Percentiles rank a stretch among this genome's conserved stretches.
These are phyloP conservation scores for Biscogniauxia marginata DNA, from an alignment of 2,329 filamentous ascomycete species.

Conservation along the genomic window DNA sequence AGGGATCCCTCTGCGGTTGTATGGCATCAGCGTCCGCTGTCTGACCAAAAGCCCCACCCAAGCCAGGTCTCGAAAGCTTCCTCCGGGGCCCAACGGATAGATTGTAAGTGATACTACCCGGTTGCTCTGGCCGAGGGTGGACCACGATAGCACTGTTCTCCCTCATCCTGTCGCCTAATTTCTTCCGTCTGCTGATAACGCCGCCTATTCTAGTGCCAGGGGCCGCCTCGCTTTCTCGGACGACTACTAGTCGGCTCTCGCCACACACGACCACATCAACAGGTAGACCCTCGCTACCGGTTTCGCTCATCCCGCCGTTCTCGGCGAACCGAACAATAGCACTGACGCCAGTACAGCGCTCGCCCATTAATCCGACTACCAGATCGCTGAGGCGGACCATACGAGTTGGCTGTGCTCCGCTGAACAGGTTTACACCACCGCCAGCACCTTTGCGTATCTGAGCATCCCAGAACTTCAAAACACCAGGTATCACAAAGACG, in stretches of 20 bases:
- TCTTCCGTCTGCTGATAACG: slow-evolving; percentile 32
- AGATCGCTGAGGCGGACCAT: slow-evolving; percentile 57
- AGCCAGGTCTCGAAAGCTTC: slow-evolving; percentile 21
- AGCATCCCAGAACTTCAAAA: slow-evolving; percentile 59
- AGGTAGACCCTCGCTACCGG: slow-evolving; percentile 40
- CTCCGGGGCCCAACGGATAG: slow-evolving; percentile 38
- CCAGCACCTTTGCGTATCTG: slow-evolving; percentile 51
- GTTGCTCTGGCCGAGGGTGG: slow-evolving; percentile 45
- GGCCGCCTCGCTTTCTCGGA: slow-evolving; percentile 52
- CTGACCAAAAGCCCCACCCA: slow-evolving; percentile 13
- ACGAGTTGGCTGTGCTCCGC: slow-evolving; percentile 51
- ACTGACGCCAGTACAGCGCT: slow-evolving; percentile 53
- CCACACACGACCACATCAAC: slow-evolving; percentile 55
- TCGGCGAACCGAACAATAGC: slow-evolving; percentile 41
- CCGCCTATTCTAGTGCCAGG: slow-evolving; percentile 44
- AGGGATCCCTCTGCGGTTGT: slow-evolving; percentile 25
- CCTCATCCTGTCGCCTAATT: slow-evolving; percentile 37
- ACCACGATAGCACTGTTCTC: slow-evolving; percentile 53
- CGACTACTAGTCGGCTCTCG: slow-evolving; percentile 54
- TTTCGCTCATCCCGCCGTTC: slow-evolving; percentile 22
- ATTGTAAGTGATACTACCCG: slow-evolving; percentile 46
- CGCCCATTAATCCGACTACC: slow-evolving; percentile 53
- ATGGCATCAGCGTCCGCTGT: slow-evolving; percentile 24
- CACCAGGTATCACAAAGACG: slow-evolving; percentile 54
- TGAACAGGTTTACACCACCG: slow-evolving; percentile 55